These are phyloP conservation scores for Trichophyton verrucosum DNA, from an alignment of 2,329 filamentous ascomycete species.

Conservation along the genomic window DNA sequence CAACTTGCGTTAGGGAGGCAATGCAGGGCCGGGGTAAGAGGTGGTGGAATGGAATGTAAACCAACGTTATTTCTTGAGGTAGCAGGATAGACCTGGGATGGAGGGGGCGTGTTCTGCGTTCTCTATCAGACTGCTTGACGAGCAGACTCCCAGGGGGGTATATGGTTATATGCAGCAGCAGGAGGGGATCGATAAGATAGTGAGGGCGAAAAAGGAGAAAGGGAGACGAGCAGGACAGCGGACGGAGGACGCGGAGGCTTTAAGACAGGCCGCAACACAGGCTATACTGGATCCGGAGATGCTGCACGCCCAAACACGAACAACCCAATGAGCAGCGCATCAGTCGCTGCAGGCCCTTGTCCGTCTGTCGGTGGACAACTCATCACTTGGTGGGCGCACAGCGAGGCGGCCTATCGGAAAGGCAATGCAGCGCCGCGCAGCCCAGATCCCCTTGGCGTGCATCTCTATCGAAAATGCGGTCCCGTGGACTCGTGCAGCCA, in stretches of 20 bases:
- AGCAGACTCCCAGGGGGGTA: background rate
- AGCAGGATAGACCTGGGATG: background rate
- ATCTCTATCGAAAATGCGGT: background rate
- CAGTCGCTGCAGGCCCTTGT: background rate
- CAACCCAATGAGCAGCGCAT: background rate
- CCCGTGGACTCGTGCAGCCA: conserved; percentile 2
- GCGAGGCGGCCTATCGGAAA: conserved; percentile 8
- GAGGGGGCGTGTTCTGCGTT: background rate
- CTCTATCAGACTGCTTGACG: background rate
- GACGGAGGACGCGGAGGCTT: background rate
- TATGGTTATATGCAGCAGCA: background rate
- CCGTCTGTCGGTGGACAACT: background rate
- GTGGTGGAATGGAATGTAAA: background rate
- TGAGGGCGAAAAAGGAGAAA: conserved; percentile 1
- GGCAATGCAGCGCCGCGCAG: background rate
- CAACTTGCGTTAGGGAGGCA: too few species aligned
- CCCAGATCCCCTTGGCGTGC: conserved; percentile 1
- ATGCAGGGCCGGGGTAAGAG: background rate
- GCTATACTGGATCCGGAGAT: background rate
- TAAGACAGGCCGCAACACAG: conserved; percentile 2
- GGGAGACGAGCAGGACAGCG: background rate
- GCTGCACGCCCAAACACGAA: conserved; percentile 3
- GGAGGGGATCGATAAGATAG: background rate
- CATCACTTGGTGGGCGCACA: conserved; percentile 6
- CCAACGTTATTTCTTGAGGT: background rate